Percentiles rank a stretch among this genome's conserved stretches.
These are phyloP conservation scores for Hyphopichia homilentoma DNA, from an alignment of 805 yeast species.

Conservation along the genomic window DNA sequence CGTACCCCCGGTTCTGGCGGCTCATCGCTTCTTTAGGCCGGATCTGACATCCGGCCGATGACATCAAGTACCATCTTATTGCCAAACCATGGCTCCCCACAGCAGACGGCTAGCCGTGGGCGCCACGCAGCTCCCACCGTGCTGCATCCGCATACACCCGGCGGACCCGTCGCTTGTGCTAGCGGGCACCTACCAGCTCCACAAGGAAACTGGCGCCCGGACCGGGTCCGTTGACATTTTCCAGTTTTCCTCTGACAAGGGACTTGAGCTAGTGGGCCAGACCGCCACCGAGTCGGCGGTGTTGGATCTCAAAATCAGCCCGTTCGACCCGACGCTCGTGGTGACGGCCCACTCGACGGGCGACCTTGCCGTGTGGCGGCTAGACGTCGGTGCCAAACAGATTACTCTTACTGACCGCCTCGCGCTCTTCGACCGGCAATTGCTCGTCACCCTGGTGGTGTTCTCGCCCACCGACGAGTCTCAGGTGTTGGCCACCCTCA, in stretches of 20 bases:
- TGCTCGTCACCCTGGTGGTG: constrained; percentile 61
- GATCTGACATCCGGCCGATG: too few relatives aligned
- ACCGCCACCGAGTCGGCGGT: constrained; percentile 49
- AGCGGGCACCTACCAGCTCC: constrained; percentile 79
- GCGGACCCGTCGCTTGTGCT: constrained; percentile 44
- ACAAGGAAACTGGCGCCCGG: constrained; percentile 50
- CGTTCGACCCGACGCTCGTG: constrained; percentile 46
- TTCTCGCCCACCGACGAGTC: constrained; percentile 44
- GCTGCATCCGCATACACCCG: constrained; percentile 66
- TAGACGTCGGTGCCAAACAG: constrained; percentile 14
- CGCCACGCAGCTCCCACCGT: constrained; percentile 70
- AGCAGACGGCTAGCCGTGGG: constrained; percentile 27
- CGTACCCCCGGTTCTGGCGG: too few relatives aligned
- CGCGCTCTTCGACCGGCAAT: constrained; percentile 45
- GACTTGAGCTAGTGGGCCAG: constrained; percentile 14
- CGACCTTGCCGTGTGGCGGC: constrained; percentile 58
- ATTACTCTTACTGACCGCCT: constrained; percentile 14
- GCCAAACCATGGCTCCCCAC: too few relatives aligned
- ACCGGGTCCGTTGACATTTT: constrained; percentile 58
- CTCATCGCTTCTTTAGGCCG: too few relatives aligned
- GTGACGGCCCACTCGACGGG: constrained; percentile 83
- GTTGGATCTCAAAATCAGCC: constrained; percentile 70
- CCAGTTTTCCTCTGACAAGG: too few relatives aligned
- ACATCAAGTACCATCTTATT: too few relatives aligned
- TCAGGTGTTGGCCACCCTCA: constrained; percentile 53